phyloP scores from a whole-genome alignment of 108 stramenopile genomes.

The Cyclotella atomus region DNA sequence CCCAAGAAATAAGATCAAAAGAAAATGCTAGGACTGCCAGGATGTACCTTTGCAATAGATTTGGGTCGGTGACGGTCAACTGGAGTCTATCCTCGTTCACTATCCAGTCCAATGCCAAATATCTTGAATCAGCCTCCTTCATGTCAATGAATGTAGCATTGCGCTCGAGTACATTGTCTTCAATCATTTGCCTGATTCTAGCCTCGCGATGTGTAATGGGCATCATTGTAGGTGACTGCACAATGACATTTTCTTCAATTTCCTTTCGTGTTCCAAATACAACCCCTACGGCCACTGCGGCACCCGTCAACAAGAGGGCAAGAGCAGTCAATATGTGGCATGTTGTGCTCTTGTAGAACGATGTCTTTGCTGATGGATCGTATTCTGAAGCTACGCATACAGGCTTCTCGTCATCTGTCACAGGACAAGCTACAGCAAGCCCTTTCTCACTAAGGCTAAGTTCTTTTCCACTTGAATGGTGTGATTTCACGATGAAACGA shows the following conservation, averaged over 20 bases:
- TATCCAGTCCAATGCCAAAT: constrained; percentile 38
- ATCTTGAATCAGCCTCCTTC: constrained; percentile 8
- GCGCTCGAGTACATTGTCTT: constrained; percentile 22
- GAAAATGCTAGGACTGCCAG: constrained; percentile 30
- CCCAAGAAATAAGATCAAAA: constrained; percentile 23
- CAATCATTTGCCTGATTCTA: constrained; percentile 45
- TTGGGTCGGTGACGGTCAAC: background rate
- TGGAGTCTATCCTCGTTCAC: constrained; percentile 24
- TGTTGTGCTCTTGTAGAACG: background rate
- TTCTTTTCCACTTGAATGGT: background rate
- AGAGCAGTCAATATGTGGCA: background rate
- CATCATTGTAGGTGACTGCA: constrained; percentile 23
- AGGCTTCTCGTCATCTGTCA: background rate
- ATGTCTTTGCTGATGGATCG: background rate
- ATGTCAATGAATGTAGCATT: constrained; percentile 23
- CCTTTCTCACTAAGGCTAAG: background rate
- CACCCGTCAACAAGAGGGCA: background rate
- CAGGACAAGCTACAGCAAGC: constrained; percentile 1
- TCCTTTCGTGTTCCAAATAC: no score
- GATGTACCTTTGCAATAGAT: constrained; percentile 25
- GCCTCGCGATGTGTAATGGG: constrained; percentile 37
- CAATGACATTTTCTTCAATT: no score
- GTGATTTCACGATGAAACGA: background rate
- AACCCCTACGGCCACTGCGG: no score
- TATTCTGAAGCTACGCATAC: background rate